Evolutionary conservation across 164 flowering plant genomes (phyloP), one percentile per base, ranked within the genome.

Genomic region (Protea cynaroides): DNA sequence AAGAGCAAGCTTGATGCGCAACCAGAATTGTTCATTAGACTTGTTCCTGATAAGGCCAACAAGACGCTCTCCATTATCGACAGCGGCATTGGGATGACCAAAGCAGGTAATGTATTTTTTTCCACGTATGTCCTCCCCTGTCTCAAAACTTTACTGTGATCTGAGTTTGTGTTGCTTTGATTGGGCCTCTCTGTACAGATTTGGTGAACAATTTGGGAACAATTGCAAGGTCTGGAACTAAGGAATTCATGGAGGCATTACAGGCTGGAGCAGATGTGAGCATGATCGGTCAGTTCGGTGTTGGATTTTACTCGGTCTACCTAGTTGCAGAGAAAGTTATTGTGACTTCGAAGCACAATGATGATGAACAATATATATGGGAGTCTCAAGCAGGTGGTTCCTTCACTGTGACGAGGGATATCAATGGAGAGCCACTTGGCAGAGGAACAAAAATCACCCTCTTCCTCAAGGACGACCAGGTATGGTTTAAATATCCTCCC

Each of bases 381-480:
- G 86, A 85, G 64, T 85, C 89, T 0, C 89, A 85, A 23, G 89
- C 89, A 38, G 89, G 89, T 62, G 89, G 89, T 14, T 85, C 90
- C 22, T 85, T 85, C 77, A 85, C 90, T 7, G 83, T 85, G 0
- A 85, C 84, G 0, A 82, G 87, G 71, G 90, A 85, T 58, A 81
- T 76, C 1, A 51, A 57, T 60, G 86, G 84, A 0, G 90, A 85
- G 67, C 84, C 46, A 3, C 80, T 85, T 38, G 86, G 90, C 1
- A 77, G 90, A 57, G 89, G 89, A 23, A 83, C 89, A 25, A 85
- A 85, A 68, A 81, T 85, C 46, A 83, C 85, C 24, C 84, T 85
- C 40, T 81, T 70, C 77, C 81, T 83, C 49, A 85, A 83, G 74
- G 87, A 83, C 14, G 87, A 85, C 34, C 90, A 83, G 84, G 88